These are phyloP conservation scores for Coffea humblotiana DNA, from an alignment of 305 asterid genomes.

Conservation along the genomic window DNA sequence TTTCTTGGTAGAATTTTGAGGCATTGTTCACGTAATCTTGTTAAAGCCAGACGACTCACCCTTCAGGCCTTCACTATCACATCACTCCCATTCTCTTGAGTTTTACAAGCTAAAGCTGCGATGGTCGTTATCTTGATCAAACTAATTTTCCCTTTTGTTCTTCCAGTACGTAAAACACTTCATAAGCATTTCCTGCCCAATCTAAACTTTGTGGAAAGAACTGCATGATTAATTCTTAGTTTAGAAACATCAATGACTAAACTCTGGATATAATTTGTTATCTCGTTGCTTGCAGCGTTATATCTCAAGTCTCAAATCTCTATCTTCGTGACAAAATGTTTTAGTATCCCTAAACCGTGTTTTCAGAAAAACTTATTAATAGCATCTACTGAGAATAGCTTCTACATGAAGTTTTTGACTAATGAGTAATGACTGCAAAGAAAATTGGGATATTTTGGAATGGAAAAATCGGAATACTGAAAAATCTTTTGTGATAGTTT, in stretches of 20 bases:
- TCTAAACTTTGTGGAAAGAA: neutral
- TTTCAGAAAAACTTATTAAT: neutral
- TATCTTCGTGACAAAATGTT: neutral
- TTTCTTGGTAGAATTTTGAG: slow-evolving; percentile 11
- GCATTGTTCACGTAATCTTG: slow-evolving; percentile 9
- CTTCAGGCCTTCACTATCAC: neutral
- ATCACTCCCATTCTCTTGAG: neutral
- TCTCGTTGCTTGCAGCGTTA: neutral
- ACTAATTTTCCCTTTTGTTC: neutral
- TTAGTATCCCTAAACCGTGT: neutral
- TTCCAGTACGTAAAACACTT: neutral
- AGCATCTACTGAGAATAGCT: neutral
- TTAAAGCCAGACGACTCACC: neutral
- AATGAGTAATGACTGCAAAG: neutral
- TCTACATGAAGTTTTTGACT: neutral
- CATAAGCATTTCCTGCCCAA: neutral
- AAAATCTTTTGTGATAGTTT: neutral
- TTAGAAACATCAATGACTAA: neutral
- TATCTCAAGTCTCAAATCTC: neutral
- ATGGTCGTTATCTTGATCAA: neutral
- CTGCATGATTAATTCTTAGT: neutral
- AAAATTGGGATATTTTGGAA: neutral
- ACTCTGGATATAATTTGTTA: neutral
- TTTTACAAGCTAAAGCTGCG: neutral
- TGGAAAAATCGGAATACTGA: neutral